A percentile compares a stretch with the other conserved stretches of the same genome.
Evolutionary conservation across 495 filamentous ascomycete genomes (phyloP).

Genomic region (Aspergillus cristatus): DNA sequence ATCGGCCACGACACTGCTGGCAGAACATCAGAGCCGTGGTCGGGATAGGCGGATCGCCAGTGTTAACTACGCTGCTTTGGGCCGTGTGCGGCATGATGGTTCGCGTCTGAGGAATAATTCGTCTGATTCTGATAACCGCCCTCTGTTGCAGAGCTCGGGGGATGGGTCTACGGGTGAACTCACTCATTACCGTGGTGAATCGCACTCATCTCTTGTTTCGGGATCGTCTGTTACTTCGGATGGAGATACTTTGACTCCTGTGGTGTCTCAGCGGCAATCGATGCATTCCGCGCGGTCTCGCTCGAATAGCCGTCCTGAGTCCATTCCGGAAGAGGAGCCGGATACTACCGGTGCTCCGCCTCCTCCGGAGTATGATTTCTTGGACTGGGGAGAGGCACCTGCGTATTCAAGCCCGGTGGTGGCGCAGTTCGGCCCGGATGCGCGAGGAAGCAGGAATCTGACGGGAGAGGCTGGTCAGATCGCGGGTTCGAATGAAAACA

Average conservation of each 20-base stretch:
- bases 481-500: no score
- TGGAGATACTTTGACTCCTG: slow-evolving; percentile 18
- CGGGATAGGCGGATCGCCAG: slow-evolving; percentile 69
- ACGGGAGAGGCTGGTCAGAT: no score
- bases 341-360: slow-evolving; percentile 19
- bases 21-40: slow-evolving; percentile 57
- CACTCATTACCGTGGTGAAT: slow-evolving; percentile 23
- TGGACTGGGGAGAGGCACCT: slow-evolving; percentile 44
- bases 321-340: slow-evolving; percentile 23
- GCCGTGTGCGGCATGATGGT: slow-evolving; percentile 82
- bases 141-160: slow-evolving; percentile 44
- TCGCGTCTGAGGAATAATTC: slow-evolving; percentile 76
- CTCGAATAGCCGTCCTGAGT: slow-evolving; percentile 11
- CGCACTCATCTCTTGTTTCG: slow-evolving; percentile 27
- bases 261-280: slow-evolving; percentile 8
- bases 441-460: no score
- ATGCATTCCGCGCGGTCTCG: slow-evolving; percentile 2
- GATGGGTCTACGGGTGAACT: slow-evolving; percentile 13
- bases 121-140: slow-evolving; percentile 63
- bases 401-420: slow-evolving; percentile 27
- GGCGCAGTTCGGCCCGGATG: no score
- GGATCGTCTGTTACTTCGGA: slow-evolving; percentile 17
- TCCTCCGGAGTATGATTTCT: slow-evolving; percentile 36
- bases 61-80: slow-evolving; percentile 79
- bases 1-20: slow-evolving; percentile 31